Evolutionary conservation across 441 rosid genomes (phyloP).

Genomic region (Gossypium schwendimanii): DNA sequence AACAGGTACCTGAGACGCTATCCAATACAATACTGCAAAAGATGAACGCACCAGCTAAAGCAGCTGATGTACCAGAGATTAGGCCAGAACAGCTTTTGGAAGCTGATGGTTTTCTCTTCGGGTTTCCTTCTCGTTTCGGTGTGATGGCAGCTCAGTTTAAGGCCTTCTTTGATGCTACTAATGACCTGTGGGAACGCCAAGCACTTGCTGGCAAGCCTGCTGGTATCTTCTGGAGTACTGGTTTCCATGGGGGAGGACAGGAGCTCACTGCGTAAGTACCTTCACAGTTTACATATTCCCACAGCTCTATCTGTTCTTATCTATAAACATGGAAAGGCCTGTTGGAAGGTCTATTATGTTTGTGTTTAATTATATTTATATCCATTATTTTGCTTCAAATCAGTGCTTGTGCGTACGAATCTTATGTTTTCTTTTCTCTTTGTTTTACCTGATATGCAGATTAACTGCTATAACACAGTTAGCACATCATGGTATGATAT

Average conservation of each 20-base stretch:
- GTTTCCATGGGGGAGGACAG: conserved; percentile 93
- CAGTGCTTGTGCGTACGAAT: neutral
- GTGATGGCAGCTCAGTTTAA: conserved; percentile 85
- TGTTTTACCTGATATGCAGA: conserved; percentile 27
- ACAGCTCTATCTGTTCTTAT: neutral
- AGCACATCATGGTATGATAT: conserved; percentile 83
- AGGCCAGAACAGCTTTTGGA: conserved; percentile 62
- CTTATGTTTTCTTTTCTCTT: neutral
- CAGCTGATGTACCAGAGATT: conserved; percentile 67
- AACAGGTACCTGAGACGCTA: conserved; percentile 71
- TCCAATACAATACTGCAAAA: conserved; percentile 53
- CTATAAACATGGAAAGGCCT: neutral
- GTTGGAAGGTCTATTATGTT: neutral
- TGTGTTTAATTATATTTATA: neutral
- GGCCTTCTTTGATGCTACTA: conserved; percentile 78
- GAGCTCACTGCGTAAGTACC: conserved; percentile 80
- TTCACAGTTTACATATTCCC: neutral
- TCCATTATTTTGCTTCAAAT: neutral
- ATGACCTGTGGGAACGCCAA: conserved; percentile 56
- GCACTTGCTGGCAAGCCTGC: conserved; percentile 94
- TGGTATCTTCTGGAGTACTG: conserved; percentile 94
- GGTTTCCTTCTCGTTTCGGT: conserved; percentile 86
- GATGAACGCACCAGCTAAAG: conserved; percentile 62
- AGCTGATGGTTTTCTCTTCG: conserved; percentile 87
- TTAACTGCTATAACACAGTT: conserved; percentile 72